These are phyloP conservation scores for Talaromyces sp. DNA, from an alignment of 2,329 filamentous ascomycete genomes.

Conservation along the genomic window DNA sequence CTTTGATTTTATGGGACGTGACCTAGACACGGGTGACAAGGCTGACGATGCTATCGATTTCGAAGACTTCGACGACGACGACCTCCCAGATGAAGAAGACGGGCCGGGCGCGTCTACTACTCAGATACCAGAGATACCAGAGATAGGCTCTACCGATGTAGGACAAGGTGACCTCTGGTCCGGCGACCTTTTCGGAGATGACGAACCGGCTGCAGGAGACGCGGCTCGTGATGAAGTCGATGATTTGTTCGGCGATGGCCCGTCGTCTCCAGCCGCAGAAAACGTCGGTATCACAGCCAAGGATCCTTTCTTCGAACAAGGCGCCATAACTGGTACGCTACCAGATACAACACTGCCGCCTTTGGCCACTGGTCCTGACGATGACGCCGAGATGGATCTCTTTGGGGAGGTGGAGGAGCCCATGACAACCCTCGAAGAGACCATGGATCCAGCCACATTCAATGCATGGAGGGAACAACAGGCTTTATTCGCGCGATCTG, in stretches of 20 bases:
- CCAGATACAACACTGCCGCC: neutral
- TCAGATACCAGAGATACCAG: neutral
- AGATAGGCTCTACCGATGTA: slow-evolving; percentile 43
- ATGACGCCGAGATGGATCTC: slow-evolving; percentile 23
- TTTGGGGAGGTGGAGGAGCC: slow-evolving; percentile 20
- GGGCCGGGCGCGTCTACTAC: neutral
- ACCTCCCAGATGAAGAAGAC: slow-evolving; percentile 70
- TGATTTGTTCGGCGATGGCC: slow-evolving; percentile 45
- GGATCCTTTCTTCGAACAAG: slow-evolving; percentile 30
- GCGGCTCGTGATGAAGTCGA: slow-evolving; percentile 39
- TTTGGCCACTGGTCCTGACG: slow-evolving; percentile 3
- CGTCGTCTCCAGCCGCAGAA: slow-evolving; percentile 29
- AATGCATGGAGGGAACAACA: slow-evolving; percentile 44
- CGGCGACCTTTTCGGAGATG: slow-evolving; percentile 21
- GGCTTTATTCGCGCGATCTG: slow-evolving; percentile 43
- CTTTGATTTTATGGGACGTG: slow-evolving; percentile 36
- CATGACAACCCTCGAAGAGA: slow-evolving; percentile 25
- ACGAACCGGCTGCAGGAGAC: slow-evolving; percentile 19
- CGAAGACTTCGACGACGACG: slow-evolving; percentile 87
- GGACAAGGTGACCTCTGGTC: slow-evolving; percentile 17
- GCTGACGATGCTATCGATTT: slow-evolving; percentile 89
- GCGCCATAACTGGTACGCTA: slow-evolving; percentile 11
- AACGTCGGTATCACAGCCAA: slow-evolving; percentile 25
- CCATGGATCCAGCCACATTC: slow-evolving; percentile 39
- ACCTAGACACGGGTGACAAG: slow-evolving; percentile 60